These are phyloP conservation scores for Ceratocystis eucalypticola DNA, from an alignment of 2,329 filamentous ascomycete species.

Conservation along the genomic window DNA sequence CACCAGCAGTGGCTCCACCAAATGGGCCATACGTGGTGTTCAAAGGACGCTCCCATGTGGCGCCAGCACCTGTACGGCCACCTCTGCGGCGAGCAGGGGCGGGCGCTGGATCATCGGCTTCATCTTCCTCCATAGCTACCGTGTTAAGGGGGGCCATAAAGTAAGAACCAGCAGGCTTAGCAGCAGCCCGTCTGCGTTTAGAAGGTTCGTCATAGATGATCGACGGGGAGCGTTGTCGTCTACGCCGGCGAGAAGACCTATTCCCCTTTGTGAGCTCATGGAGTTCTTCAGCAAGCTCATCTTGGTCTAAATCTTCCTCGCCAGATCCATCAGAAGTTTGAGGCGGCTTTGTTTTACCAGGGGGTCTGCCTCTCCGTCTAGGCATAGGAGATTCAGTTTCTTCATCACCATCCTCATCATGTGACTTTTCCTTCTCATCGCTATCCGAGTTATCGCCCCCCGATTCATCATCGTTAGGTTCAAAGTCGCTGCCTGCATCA, in stretches of 20 bases:
- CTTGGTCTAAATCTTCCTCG: constrained; percentile 45
- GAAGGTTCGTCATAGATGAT: constrained; percentile 46
- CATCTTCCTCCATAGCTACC: constrained; percentile 56
- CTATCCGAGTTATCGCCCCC: constrained; percentile 44
- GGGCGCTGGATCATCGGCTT: constrained; percentile 52
- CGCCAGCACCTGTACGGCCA: constrained; percentile 44
- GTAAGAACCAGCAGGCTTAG: constrained; percentile 62
- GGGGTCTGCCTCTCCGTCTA: constrained; percentile 32
- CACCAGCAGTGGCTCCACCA: constrained; percentile 63
- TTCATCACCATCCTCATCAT: constrained; percentile 28
- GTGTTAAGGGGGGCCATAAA: constrained; percentile 59
- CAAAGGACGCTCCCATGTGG: constrained; percentile 61
- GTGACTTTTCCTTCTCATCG: constrained; percentile 30
- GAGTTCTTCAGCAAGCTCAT: constrained; percentile 53
- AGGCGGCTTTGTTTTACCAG: constrained; percentile 33
- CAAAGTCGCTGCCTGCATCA: constrained; percentile 48
- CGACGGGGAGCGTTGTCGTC: constrained; percentile 33
- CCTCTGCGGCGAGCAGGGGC: constrained; percentile 57
- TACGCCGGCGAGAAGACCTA: constrained; percentile 36
- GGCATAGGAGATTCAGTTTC: constrained; percentile 30
- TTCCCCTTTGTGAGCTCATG: constrained; percentile 46
- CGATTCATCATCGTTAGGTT: constrained; percentile 42
- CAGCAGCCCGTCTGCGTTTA: constrained; percentile 40
- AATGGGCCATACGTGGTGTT: constrained; percentile 90
- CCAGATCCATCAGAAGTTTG: constrained; percentile 38